Base-by-base conservation (phyloP, 192 early-diverging fungal genomes). In the Coemansia sp. region DNA sequence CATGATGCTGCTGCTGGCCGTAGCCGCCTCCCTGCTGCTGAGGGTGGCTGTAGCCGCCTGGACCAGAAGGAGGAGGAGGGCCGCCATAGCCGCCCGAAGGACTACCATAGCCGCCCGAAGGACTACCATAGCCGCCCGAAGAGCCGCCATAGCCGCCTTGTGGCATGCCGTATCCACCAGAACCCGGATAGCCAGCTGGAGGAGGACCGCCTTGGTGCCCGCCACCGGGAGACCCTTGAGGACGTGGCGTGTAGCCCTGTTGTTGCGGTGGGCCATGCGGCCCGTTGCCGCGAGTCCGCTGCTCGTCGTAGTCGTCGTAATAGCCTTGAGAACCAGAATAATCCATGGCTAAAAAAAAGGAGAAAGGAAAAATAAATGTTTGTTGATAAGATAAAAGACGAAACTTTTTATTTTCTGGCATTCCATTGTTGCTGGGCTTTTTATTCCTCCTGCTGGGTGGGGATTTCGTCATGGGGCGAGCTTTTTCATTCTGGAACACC, bases 291-390 rank as follows among this genome's bases (percentile, higher is more conserved):
- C 64, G 64, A 14, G 55, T 41, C 43, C 55, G 6, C 20, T 66
- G 38, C 12, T 67, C 56, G 46, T 34, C 56, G 48, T 67, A 36
- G 34, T 64, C 34, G 48, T 26, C 41, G 59, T 62, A 45, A 30
- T 73, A 60, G 39, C 53, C 55, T 15, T 49, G 41, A 23, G 41
- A 55, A 51, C 58, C 66, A n/a, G 66, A 39, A 68, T 63, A 69
- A 46, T 60, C 68, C 70, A 77, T 69, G 53, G 12, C 20, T 14
- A 21, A 21, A 21, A 20, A 18, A 18, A 49, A 21, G 24, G 15
- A 53, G 9, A 26, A 53, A 26, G 10, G 24, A 14, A 53, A 63
- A 35, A 49, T 21, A 43, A 20, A 23, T 14, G 23, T 1, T 1
- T 18, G 12, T 21, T 21, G 53, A 60, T 36, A 55, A 14, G 34